phyloP scores from a whole-genome alignment of 371 early-diverging fungal species.

The Nematocida sp. region DNA sequence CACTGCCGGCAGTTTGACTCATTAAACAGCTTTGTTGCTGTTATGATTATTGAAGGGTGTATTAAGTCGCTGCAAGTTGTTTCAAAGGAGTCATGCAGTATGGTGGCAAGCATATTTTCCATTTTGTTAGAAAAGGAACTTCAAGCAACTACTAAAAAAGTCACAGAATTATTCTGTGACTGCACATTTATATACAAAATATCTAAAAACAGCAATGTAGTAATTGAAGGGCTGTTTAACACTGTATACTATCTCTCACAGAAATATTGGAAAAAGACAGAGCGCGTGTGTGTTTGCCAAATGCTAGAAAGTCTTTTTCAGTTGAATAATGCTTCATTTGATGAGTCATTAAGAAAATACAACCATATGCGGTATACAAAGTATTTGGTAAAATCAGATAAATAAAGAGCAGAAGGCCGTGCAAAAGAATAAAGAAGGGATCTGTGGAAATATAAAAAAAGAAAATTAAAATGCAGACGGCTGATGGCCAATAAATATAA shows the following conservation, averaged over 20 bases:
- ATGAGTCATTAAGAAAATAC: conserved; percentile 20
- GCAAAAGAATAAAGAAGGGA: neutral
- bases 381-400: neutral
- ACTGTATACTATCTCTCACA: conserved; percentile 25
- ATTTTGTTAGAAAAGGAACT: conserved; percentile 26
- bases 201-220: neutral
- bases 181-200: conserved; percentile 2
- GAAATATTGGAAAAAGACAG: conserved; percentile 52
- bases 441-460: neutral
- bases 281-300: conserved; percentile 8
- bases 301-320: conserved; percentile 35
- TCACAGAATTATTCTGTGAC: neutral
- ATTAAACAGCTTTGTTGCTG: neutral
- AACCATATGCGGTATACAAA: conserved; percentile 1
- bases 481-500: neutral
- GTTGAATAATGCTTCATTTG: conserved; percentile 12
- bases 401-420: neutral
- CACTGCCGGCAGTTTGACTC: conserved; percentile 26
- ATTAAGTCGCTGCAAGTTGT: neutral
- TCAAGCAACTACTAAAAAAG: neutral
- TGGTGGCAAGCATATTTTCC: neutral
- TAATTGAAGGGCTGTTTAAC: conserved; percentile 31
- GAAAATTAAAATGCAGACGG: neutral
- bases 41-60: conserved; percentile 19
- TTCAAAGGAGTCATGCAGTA: neutral